phyloP scores from a whole-genome alignment of 106 monocot species.

The Narthecium ossifragum region DNA sequence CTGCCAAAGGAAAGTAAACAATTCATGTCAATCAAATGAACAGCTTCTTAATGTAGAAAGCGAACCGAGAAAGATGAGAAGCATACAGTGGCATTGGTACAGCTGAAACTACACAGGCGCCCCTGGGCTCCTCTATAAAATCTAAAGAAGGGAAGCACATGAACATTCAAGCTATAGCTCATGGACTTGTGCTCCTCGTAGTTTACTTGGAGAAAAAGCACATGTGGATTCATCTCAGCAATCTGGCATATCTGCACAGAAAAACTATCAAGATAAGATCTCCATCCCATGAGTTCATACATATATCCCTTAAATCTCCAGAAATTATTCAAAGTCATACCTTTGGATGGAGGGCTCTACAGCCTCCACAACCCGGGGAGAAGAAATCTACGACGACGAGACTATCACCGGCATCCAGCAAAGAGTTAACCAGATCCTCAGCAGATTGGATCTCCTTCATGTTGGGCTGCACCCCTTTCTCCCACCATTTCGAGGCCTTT shows the following conservation, averaged over 20 bases:
- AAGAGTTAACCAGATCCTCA: conserved; percentile 70
- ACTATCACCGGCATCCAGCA: conserved; percentile 47
- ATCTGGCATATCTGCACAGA: conserved; percentile 74
- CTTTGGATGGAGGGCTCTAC: conserved; percentile 86
- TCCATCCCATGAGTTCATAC: no score
- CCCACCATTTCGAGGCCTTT: conserved; percentile 81
- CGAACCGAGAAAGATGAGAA: background rate
- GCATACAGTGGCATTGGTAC: conserved; percentile 89
- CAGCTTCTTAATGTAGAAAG: no score
- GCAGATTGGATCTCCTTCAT: conserved; percentile 84
- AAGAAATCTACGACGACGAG: conserved; percentile 89
- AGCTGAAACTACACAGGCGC: conserved; percentile 92
- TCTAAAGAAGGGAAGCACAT: conserved; percentile 96
- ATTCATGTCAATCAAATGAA: no score
- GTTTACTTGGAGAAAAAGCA: conserved; percentile 78
- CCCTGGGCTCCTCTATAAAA: conserved; percentile 93
- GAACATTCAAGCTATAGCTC: conserved; percentile 85
- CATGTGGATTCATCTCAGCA: conserved; percentile 78
- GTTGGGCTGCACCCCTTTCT: conserved; percentile 74
- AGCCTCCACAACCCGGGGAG: conserved; percentile 89
- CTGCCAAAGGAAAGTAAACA: no score
- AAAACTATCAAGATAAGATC: no score
- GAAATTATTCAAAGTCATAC: no score
- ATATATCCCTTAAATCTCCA: no score
- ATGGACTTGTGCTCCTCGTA: conserved; percentile 90